A percentile compares a stretch with the other conserved stretches of the same genome.
phyloP scores from a whole-genome alignment of 2,329 filamentous ascomycete species.

The Sarocladiaceae sp. region DNA sequence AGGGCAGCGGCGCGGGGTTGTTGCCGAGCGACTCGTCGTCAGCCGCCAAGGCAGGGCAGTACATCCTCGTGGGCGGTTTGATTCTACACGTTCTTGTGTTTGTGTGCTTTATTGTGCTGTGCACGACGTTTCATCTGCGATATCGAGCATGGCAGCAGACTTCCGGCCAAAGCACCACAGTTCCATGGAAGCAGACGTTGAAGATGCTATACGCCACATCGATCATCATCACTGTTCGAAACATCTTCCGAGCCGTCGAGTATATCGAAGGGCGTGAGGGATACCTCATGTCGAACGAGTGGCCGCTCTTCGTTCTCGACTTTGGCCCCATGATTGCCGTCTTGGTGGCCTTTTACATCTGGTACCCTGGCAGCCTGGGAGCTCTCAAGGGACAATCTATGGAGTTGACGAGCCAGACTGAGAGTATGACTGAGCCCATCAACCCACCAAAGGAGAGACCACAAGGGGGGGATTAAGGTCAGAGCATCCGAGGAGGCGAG shows the following conservation, averaged over 20 bases:
- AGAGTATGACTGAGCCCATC: background rate
- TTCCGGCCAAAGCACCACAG: background rate
- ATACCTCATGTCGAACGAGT: slow-evolving; percentile 18
- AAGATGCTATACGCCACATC: slow-evolving; percentile 16
- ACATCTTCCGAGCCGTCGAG: slow-evolving; percentile 32
- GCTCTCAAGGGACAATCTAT: background rate
- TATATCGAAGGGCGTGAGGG: slow-evolving; percentile 28
- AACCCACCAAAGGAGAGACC: background rate
- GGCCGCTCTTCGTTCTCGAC: slow-evolving; percentile 1
- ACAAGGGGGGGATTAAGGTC: background rate
- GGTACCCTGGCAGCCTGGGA: background rate
- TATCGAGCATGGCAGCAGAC: background rate
- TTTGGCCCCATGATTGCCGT: background rate
- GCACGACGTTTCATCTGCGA: background rate
- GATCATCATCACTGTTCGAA: slow-evolving; percentile 31
- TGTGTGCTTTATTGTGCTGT: background rate
- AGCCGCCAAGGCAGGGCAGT: background rate
- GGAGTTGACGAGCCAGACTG: background rate
- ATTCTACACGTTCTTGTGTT: background rate
- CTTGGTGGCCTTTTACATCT: background rate
- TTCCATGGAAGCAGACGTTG: slow-evolving; percentile 22
- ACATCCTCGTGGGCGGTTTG: slow-evolving; percentile 1
- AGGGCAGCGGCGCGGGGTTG: background rate
- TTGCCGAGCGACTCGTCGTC: background rate
- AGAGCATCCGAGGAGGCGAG: background rate